Evolutionary conservation across 352 stramenopile genomes (phyloP).

Genomic region (Halophytophthora polymorphica): DNA sequence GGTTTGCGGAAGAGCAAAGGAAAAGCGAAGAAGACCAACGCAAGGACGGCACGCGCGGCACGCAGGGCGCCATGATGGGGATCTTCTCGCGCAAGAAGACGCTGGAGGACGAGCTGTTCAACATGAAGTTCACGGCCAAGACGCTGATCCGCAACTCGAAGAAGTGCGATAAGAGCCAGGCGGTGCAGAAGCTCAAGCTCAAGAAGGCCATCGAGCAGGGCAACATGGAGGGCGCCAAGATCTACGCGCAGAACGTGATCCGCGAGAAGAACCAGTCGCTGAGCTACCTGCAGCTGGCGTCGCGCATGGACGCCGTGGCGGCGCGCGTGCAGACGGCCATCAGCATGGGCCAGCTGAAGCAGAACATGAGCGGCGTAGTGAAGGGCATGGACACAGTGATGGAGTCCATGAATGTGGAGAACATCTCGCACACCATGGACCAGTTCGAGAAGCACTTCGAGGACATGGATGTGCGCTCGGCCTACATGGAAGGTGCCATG

Average conservation of each 20-base stretch:
- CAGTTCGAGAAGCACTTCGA: conserved; percentile 99
- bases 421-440: conserved; percentile 97
- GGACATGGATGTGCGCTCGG: conserved; percentile 96
- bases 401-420: conserved; percentile 97
- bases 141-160: conserved; percentile 89
- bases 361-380: conserved; percentile 96
- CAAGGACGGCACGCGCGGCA: background rate
- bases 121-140: conserved; percentile 90
- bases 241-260: conserved; percentile 94
- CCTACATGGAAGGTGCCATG: conserved; percentile 98
- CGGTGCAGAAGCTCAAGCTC: conserved; percentile 92
- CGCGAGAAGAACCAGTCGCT: conserved; percentile 88
- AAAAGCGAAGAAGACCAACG: background rate
- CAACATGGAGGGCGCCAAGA: conserved; percentile 97
- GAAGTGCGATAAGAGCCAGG: conserved; percentile 98
- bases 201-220: conserved; percentile 96
- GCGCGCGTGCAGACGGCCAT: conserved; percentile 96
- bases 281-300: conserved; percentile 95
- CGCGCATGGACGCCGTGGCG: conserved; percentile 95
- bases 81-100: conserved; percentile 84
- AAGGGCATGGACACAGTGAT: conserved; percentile 97
- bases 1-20: too few species aligned
- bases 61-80: conserved; percentile 48
- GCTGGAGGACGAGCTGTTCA: conserved; percentile 87
- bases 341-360: conserved; percentile 92